These are phyloP conservation scores for Globisporangium spiculum DNA, from an alignment of 352 stramenopile genomes.

Conservation along the genomic window DNA sequence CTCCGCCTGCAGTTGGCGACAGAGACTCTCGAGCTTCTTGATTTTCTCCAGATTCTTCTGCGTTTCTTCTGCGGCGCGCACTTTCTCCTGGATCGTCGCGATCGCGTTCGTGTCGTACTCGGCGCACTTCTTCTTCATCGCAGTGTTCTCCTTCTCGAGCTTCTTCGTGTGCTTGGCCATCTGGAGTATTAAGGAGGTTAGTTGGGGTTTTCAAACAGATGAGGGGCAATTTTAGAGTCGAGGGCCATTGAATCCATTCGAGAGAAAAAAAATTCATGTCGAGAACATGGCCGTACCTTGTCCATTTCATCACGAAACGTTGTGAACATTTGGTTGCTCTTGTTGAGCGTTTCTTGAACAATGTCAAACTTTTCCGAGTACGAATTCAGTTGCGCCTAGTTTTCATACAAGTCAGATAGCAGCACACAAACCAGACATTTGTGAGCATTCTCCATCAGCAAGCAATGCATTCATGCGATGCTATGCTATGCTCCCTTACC, in stretches of 20 bases:
- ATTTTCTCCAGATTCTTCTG: slow-evolving; percentile 80
- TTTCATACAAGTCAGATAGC: neutral
- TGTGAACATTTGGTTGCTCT: slow-evolving; percentile 86
- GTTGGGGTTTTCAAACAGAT: neutral
- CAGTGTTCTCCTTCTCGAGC: slow-evolving; percentile 81
- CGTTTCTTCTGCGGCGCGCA: slow-evolving; percentile 53
- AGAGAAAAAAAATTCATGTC: neutral
- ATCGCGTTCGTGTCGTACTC: slow-evolving; percentile 78
- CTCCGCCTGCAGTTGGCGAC: slow-evolving; percentile 78
- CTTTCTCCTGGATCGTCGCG: slow-evolving; percentile 71
- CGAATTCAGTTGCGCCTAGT: slow-evolving; percentile 59
- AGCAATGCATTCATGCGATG: no score
- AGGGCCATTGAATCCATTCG: neutral
- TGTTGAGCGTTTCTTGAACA: slow-evolving; percentile 80
- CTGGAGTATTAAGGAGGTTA: slow-evolving; percentile 12
- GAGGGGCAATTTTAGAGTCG: neutral
- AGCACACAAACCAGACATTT: neutral
- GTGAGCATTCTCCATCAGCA: neutral
- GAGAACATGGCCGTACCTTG: slow-evolving; percentile 32
- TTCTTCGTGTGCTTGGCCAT: slow-evolving; percentile 87
- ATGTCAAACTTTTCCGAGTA: slow-evolving; percentile 87
- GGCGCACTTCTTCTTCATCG: slow-evolving; percentile 80
- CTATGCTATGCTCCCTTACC: slow-evolving; percentile 17
- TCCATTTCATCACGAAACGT: slow-evolving; percentile 86
- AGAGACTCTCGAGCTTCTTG: slow-evolving; percentile 80